These are phyloP conservation scores for Kwoniella dejecticola DNA, from an alignment of 768 basidiomycete genomes.

Conservation along the genomic window DNA sequence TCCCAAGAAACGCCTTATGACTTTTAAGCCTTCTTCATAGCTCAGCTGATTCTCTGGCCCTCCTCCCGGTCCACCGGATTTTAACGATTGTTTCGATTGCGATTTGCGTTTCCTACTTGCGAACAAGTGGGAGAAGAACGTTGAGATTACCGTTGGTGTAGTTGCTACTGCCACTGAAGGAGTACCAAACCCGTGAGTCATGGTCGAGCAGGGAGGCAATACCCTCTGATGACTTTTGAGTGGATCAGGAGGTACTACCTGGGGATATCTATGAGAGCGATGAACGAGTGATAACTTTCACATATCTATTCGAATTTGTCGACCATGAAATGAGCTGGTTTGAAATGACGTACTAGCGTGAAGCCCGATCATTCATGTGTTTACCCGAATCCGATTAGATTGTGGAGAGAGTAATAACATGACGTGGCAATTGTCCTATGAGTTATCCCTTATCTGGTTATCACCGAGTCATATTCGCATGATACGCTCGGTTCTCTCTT, in stretches of 20 bases:
- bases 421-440: constrained; percentile 2
- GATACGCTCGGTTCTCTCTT: constrained; percentile 11
- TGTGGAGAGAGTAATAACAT: not conserved
- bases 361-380: no score
- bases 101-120: constrained; percentile 33
- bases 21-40: constrained; percentile 55
- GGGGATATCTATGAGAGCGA: no score
- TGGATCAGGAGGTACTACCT: no score
- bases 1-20: constrained; percentile 53
- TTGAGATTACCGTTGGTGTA: constrained; percentile 50
- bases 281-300: no score
- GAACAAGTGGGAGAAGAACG: constrained; percentile 52
- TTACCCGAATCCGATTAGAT: not conserved
- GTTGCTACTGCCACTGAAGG: constrained; percentile 40
- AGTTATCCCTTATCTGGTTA: constrained; percentile 5
- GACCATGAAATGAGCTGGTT: no score
- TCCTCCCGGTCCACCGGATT: constrained; percentile 41
- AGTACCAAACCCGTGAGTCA: constrained; percentile 36
- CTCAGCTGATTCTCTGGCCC: constrained; percentile 46
- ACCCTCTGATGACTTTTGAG: no score
- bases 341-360: no score
- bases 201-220: not conserved
- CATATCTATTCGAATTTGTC: no score
- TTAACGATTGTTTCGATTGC: constrained; percentile 30
- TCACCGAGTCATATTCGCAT: not conserved